These are phyloP conservation scores for Ceratobasidium sp. DNA, from an alignment of 1,284 basidiomycete species.

Conservation along the genomic window DNA sequence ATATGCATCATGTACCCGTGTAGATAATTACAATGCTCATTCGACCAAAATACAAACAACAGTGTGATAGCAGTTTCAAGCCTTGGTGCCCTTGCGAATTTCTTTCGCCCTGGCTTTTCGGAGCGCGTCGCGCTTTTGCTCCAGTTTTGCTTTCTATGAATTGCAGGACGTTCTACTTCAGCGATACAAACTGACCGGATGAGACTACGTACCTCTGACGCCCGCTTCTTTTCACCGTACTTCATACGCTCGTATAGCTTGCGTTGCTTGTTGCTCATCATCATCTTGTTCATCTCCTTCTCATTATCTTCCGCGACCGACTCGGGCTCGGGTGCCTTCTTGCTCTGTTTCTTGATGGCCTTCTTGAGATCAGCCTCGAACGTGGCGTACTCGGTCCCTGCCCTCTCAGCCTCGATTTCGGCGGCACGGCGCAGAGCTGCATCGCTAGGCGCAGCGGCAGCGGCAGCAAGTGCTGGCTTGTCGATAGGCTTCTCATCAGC, in stretches of 20 bases:
- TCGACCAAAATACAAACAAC: background rate
- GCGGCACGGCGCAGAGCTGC: conserved; percentile 80
- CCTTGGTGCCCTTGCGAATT: conserved; percentile 31
- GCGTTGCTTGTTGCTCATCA: conserved; percentile 97
- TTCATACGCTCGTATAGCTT: conserved; percentile 98
- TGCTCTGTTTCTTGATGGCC: conserved; percentile 60
- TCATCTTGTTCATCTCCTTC: conserved; percentile 95
- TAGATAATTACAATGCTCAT: conserved; percentile 15
- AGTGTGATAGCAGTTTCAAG: background rate
- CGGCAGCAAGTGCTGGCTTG: conserved; percentile 48
- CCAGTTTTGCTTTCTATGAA: conserved; percentile 64
- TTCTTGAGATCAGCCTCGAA: conserved; percentile 84
- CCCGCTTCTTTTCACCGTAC: conserved; percentile 81
- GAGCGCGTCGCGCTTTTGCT: conserved; percentile 64
- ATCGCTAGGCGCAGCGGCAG: conserved; percentile 65
- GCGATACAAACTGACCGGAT: background rate
- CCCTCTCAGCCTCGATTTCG: conserved; percentile 92
- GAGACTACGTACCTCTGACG: conserved; percentile 71
- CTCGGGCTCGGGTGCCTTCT: conserved; percentile 46
- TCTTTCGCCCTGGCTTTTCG: conserved; percentile 63
- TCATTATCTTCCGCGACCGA: conserved; percentile 54
- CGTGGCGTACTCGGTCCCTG: conserved; percentile 80
- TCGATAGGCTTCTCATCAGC: conserved; percentile 46
- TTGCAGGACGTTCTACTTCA: background rate
- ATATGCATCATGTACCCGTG: conserved; percentile 18